Conservation (phyloP, 208 protist species). For the Leishmania mexicana region DNA sequence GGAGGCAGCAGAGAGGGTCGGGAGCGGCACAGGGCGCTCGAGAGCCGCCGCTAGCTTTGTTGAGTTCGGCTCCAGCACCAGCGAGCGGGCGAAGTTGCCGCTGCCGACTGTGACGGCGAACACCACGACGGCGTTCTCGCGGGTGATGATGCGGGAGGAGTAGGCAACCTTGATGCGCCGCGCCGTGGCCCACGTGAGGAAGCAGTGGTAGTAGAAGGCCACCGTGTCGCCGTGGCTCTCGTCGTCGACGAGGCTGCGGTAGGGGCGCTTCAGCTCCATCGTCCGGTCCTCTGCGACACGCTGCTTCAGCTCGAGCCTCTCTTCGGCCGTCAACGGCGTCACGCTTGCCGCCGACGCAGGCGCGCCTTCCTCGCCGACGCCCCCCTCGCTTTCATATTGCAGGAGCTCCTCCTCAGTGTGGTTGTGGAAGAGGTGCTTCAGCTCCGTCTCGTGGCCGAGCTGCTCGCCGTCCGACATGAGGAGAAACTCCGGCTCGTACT, state of each 20-base stretch:
- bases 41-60: constrained; percentile 46
- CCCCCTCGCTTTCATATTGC: constrained; percentile 4
- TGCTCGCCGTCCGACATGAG: constrained; percentile 91
- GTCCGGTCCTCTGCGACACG: constrained; percentile 22
- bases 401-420: constrained; percentile 33
- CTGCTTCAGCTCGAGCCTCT: constrained; percentile 23
- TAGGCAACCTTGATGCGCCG: constrained; percentile 81
- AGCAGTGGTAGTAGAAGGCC: constrained; percentile 76
- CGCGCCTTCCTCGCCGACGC: constrained; percentile 11
- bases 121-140: constrained; percentile 83
- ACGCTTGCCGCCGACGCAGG: not conserved
- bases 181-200: constrained; percentile 74
- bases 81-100: constrained; percentile 55
- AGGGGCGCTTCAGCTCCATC: constrained; percentile 38
- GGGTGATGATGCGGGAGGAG: constrained; percentile 80
- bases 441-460: constrained; percentile 45
- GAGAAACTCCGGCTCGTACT: constrained; percentile 87
- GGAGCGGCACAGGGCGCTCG: constrained; percentile 48
- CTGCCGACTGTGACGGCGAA: constrained; percentile 80
- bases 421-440: constrained; percentile 70
- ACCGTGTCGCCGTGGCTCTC: constrained; percentile 58
- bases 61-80: constrained; percentile 51
- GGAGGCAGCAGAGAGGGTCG: constrained; percentile 36
- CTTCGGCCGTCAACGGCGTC: constrained; percentile 14
- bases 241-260: constrained; percentile 82